Percentiles rank a stretch among this genome's conserved stretches.
Evolutionary conservation across 495 filamentous ascomycete genomes (phyloP).

Genomic region (Xylaria telfairii): DNA sequence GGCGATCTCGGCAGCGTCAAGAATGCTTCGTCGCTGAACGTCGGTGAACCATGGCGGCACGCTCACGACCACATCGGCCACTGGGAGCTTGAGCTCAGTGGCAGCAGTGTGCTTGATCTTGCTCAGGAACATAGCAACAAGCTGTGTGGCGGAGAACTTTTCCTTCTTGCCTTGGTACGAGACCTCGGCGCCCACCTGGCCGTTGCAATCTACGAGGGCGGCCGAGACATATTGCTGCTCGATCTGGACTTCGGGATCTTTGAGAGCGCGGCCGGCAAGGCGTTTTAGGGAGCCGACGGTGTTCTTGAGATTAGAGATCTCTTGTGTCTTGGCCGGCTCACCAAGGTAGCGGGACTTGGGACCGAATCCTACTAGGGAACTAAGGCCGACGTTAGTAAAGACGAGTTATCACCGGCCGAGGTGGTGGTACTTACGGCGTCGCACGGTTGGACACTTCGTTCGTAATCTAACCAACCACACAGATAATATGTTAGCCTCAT

Average conservation of each 20-base stretch:
- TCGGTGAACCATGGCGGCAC: slow-evolving; percentile 98
- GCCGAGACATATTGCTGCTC: slow-evolving; percentile 94
- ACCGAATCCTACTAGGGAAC: slow-evolving; percentile 92
- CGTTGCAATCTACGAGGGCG: slow-evolving; percentile 84
- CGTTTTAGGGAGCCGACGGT: slow-evolving; percentile 92
- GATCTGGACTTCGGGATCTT: slow-evolving; percentile 88
- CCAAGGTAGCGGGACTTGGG: slow-evolving; percentile 92
- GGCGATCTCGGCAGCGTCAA: slow-evolving; percentile 94
- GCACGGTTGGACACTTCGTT: slow-evolving; percentile 99
- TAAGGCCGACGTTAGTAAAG: slow-evolving; percentile 44
- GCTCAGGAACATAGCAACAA: slow-evolving; percentile 93
- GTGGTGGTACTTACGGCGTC: slow-evolving; percentile 77
- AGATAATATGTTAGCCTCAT: slow-evolving; percentile 33
- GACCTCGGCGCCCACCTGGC: slow-evolving; percentile 94
- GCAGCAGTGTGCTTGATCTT: slow-evolving; percentile 90
- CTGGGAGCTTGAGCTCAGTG: slow-evolving; percentile 86
- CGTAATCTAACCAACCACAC: slow-evolving; percentile 73
- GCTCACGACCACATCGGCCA: slow-evolving; percentile 93
- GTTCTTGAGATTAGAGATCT: slow-evolving; percentile 99
- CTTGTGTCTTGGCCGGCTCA: slow-evolving; percentile 96
- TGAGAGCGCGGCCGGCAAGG: slow-evolving; percentile 81
- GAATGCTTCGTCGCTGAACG: slow-evolving; percentile 81
- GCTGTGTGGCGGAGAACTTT: slow-evolving; percentile 87
- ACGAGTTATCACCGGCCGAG: slow-evolving; percentile 8
- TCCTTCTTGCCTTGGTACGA: slow-evolving; percentile 94